These are phyloP conservation scores for Vigna nakashimae DNA, from an alignment of 306 rosid species.

Conservation along the genomic window DNA sequence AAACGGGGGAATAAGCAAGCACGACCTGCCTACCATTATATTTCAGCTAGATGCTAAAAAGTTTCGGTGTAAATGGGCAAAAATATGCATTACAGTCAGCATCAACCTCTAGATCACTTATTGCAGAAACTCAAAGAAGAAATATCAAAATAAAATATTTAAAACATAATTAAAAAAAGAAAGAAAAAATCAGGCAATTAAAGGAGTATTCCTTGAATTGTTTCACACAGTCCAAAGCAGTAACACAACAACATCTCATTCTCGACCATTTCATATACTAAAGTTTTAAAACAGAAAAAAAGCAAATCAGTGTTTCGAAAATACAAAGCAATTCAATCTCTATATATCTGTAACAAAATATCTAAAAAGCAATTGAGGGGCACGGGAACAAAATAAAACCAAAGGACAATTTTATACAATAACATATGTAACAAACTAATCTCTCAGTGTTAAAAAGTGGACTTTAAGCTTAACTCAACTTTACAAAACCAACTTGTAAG, in stretches of 20 bases:
- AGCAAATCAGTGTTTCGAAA: neutral
- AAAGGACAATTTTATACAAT: neutral
- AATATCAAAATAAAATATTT: neutral
- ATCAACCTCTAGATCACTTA: neutral
- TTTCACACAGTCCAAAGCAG: neutral
- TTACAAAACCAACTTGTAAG: no score
- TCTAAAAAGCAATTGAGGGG: neutral
- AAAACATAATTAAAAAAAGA: neutral
- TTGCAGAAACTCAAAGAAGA: constrained; percentile 14
- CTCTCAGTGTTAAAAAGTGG: no score
- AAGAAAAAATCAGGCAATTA: neutral
- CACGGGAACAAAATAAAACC: neutral
- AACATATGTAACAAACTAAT: no score
- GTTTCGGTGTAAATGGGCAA: neutral
- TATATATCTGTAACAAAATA: neutral
- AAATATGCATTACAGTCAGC: neutral
- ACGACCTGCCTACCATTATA: neutral
- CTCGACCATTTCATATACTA: neutral
- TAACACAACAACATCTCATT: neutral
- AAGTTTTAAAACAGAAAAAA: neutral
- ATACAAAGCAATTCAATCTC: neutral
- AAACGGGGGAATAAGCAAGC: constrained; percentile 3
- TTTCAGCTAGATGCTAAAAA: constrained; percentile 22
- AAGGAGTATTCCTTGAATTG: neutral
- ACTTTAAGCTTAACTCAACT: no score